A percentile compares a stretch with the other conserved stretches of the same genome.
Conservation (phyloP, 768 basidiomycete genomes). For the Gyrodon lividus region DNA sequence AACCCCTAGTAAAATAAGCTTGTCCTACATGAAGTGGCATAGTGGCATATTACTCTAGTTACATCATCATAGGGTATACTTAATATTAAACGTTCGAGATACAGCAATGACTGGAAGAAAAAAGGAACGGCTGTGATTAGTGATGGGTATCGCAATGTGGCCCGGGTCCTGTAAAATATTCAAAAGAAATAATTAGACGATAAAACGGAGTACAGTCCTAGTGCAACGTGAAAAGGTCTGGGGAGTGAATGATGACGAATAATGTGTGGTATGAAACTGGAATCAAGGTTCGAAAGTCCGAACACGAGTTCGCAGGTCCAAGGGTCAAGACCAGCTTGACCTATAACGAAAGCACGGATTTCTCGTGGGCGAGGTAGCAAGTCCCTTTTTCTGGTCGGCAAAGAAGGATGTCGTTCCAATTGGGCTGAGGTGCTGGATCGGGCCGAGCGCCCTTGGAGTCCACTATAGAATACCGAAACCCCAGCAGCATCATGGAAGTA, state of each 20-base stretch:
- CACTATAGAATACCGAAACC: conserved; percentile 58
- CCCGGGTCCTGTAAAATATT: conserved; percentile 12
- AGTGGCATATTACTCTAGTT: conserved; percentile 7
- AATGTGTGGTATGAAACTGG: conserved; percentile 1
- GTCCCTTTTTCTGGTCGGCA: conserved; percentile 60
- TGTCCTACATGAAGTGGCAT: conserved; percentile 11
- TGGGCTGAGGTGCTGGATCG: conserved; percentile 52
- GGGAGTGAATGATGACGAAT: conserved; percentile 13
- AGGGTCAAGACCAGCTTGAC: conserved; percentile 27
- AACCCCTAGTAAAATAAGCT: too few species aligned
- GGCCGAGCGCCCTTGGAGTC: conserved; percentile 49
- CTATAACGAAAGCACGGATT: conserved; percentile 17
- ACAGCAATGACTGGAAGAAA: conserved; percentile 8
- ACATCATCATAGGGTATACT: conserved; percentile 7
- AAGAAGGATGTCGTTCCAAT: conserved; percentile 76
- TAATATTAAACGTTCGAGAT: conserved; percentile 10
- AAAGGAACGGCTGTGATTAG: conserved; percentile 3
- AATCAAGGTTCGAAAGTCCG: conserved; percentile 8
- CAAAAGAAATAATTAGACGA: conserved; percentile 22
- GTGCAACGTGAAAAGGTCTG: not conserved
- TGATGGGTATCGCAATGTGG: conserved; percentile 14
- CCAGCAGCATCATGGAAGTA: conserved; percentile 63
- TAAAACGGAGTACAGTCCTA: conserved; percentile 8
- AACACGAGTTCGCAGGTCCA: conserved; percentile 16
- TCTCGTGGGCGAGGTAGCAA: conserved; percentile 51